Evolutionary conservation across 2,329 filamentous ascomycete genomes (phyloP).

Genomic region (Xylariaceae sp.): DNA sequence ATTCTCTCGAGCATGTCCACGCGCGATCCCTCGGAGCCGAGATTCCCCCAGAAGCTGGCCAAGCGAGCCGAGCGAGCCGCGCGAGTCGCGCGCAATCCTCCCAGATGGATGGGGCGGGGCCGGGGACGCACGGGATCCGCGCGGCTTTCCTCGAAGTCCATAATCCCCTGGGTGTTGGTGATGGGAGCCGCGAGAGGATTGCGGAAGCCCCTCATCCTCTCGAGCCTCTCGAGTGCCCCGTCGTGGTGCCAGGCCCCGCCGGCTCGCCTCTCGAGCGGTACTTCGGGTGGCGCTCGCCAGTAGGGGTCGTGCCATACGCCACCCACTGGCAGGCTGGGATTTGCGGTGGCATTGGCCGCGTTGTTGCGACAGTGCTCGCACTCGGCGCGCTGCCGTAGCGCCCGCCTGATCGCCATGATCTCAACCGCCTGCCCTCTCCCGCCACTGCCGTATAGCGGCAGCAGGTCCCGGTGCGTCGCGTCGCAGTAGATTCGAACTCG

Average conservation of each 20-base stretch:
- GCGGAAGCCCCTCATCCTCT: constrained; percentile 7
- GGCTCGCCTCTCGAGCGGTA: not conserved
- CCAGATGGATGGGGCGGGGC: too few species aligned
- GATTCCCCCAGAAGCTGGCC: too few species aligned
- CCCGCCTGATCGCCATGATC: not conserved
- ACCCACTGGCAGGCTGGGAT: not conserved
- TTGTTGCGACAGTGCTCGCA: not conserved
- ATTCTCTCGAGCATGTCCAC: too few species aligned
- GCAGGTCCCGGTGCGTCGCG: not conserved
- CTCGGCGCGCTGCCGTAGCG: not conserved
- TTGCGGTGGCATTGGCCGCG: too few species aligned
- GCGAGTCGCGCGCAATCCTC: too few species aligned
- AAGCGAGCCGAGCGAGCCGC: too few species aligned
- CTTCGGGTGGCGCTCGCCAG: not conserved
- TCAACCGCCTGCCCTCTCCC: not conserved
- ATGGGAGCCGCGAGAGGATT: too few species aligned
- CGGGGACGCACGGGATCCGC: too few species aligned
- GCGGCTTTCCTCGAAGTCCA: too few species aligned
- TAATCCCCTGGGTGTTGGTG: too few species aligned
- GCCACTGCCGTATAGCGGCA: not conserved
- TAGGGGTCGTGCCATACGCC: too few species aligned
- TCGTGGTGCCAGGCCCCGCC: not conserved
- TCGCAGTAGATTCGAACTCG: not conserved
- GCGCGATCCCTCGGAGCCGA: too few species aligned
- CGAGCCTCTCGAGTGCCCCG: constrained; percentile 1